phyloP scores from a whole-genome alignment of 2,329 filamentous ascomycete genomes.

The Emericellopsis atlantica region DNA sequence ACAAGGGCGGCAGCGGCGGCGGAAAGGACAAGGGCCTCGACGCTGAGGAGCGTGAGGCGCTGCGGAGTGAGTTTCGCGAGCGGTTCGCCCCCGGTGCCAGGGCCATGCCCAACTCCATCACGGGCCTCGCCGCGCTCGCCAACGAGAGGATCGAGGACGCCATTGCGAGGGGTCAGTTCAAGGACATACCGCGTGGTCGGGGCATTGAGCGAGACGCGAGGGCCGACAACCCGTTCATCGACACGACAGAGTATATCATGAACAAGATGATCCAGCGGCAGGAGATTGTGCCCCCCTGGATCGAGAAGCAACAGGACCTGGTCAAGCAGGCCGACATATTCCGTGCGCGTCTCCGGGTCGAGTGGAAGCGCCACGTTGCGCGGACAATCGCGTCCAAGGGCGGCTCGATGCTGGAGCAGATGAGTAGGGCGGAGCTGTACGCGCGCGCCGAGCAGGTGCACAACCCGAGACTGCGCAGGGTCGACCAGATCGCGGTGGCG shows the following conservation, averaged over 20 bases:
- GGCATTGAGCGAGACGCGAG: conserved; percentile 71
- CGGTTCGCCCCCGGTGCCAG: conserved; percentile 64
- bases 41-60: conserved; percentile 59
- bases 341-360: conserved; percentile 58
- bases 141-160: conserved; percentile 91
- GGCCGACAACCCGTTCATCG: conserved; percentile 77
- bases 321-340: conserved; percentile 58
- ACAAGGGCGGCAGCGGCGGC: background rate
- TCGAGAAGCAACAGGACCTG: conserved; percentile 94
- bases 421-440: conserved; percentile 58
- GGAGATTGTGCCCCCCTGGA: conserved; percentile 93
- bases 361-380: conserved; percentile 78
- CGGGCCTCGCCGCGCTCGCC: conserved; percentile 69
- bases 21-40: conserved; percentile 37
- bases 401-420: conserved; percentile 61
- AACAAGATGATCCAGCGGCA: conserved; percentile 98
- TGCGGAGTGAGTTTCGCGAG: conserved; percentile 64
- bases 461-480: conserved; percentile 38
- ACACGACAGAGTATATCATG: conserved; percentile 96
- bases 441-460: conserved; percentile 58
- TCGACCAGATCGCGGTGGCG: conserved; percentile 33
- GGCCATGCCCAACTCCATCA: conserved; percentile 61
- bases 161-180: conserved; percentile 81
- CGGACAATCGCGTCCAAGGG: conserved; percentile 63
- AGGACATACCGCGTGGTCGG: conserved; percentile 66